Evolutionary conservation across 1,284 basidiomycete genomes (phyloP), one percentile per base, ranked within the genome.

Genomic region (Coniferiporia weirii): DNA sequence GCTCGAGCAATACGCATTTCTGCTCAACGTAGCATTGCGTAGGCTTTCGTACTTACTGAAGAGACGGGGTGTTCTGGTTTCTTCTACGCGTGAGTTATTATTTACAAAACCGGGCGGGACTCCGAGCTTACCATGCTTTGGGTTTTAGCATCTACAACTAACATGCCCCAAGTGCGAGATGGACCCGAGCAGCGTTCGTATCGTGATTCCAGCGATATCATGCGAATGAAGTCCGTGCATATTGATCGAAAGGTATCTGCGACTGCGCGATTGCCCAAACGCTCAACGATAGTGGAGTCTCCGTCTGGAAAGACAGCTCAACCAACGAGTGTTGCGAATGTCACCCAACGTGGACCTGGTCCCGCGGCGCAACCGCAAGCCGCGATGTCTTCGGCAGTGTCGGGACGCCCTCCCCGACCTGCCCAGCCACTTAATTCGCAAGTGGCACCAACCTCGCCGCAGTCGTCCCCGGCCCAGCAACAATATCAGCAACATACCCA

Each of bases 1-100:
- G 62, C 76, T 99, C 65, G 96, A 99, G 76, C 96, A 99, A 71
- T 99, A 98, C 72, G 92, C 97, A 0, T 99, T 97, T 78, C 75
- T 99, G 62, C 77, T 99, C 56, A 95, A 98, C 67, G 97, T 99
- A 17, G 97, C 96, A 4, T 79, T 99, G 57, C 83, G 95, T 64
- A 83, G 96, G 67, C 77, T 99, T 57, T 98, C 95, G 73, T 82
- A 93, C 47, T 80, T 98, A 60, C 79, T 98, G 69, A 91, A 93
- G 76, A 91, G 93, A 74, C 87, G 94, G 65, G 95, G 95, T 34
- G 89, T 95, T 19, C 90, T 98, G 27, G 87, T 92, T 43, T 75
- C 88, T 50, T 85, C 86, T 13, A 85, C 89, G 62, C 80, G 89
- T 88, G 73, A 70, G 85, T 75, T 50, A 40, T 51, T 38, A 36